Evolutionary conservation across 257 asterid genomes (phyloP), one percentile per base, ranked within the genome.

Genomic region (Buddleja alternifolia): DNA sequence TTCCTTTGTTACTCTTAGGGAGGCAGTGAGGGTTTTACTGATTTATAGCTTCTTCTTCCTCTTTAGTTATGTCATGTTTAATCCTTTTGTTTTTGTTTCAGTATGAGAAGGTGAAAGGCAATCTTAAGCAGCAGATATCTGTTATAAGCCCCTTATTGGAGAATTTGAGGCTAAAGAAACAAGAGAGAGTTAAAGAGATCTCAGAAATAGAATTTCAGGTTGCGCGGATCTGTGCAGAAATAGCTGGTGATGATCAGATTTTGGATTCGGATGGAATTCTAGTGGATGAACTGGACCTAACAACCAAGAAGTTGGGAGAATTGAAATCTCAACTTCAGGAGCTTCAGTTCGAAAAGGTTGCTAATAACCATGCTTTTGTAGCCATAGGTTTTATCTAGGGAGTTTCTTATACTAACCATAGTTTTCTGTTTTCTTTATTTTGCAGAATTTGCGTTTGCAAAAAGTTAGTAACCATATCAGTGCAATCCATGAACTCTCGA

Each of bases 271-370:
- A 59, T 46, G 73, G 64, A 67, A 47, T 78, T 70, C 84, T 64
- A 66, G 87, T 80, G 42, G 89, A 87, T 82, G 92, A 87, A 73
- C 69, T 52, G 37, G 88, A 87, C 86, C 76, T 89, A 73, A 83
- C 96, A 8, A 67, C 78, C 63, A 83, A 80, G 80, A 83, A 78
- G 66, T 66, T 87, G 77, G 85, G 74, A 76, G 87, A 87, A 71
- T 53, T 87, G 69, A 87, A 80, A 62, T 78, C 75, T 50, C 88
- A 73, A 45, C 89, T 89, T 51, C 83, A 86, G 75, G 95, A 85
- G 76, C 92, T 89, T 80, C 87, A 83, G 53, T 76, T 72, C 45
- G 96, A 89, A 80, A 89, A 71, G 92, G 96, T 89, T 40, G 74
- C 19, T 66, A 14, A 20, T 39, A 45, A 51, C 45, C 50, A 39